Evolutionary conservation across 176 grass and related monocot species (phyloP), one percentile per base, ranked within the genome.

Genomic region (Avena sativa): DNA sequence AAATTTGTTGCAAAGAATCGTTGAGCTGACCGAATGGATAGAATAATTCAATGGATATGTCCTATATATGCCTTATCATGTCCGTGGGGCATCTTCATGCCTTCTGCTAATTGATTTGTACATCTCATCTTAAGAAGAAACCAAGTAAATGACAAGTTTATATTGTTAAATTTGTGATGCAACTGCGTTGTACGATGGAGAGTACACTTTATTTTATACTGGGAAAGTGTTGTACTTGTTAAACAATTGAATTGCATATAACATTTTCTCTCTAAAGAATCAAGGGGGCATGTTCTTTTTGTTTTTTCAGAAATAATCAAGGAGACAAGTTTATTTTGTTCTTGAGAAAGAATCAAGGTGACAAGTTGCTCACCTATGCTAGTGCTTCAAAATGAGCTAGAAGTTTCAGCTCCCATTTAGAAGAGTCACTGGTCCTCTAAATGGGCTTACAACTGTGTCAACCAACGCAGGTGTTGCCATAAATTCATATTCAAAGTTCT

Each of bases 21-120:
- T 76, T 76, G 21, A 30, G 23, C 73, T 76, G 73, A 51, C 73
- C 13, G 6, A 74, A 46, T 65, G n/a, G 47, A 19, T 82, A 56
- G 19, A 43, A 52, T 64, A 76, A 53, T 76, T 76, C 8, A 10
- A 53, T 32, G 48, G 25, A 30, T 10, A 32, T 53, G 49, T 30
- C 49, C 1, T 76, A 49, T 76, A 32, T 30, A 53, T 30, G 23
- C 17, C 17, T 30, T 76, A 30, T 53, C 71, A 76, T 74, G 46
- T 53, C 53, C 50, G 25, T 52, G 48, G 73, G 49, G 73, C 25
- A 19, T 53, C 73, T 23, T 7, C 73, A 76, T 32, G 48, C 73
- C 73, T 53, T 76, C 48, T 53, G 48, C 49, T 76, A 28, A 51
- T 76, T 76, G 73, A 11, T 53, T 76, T 76, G 73, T 76, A 76